phyloP scores from a whole-genome alignment of 495 filamentous ascomycete species.

The Aspergillus biplanus region DNA sequence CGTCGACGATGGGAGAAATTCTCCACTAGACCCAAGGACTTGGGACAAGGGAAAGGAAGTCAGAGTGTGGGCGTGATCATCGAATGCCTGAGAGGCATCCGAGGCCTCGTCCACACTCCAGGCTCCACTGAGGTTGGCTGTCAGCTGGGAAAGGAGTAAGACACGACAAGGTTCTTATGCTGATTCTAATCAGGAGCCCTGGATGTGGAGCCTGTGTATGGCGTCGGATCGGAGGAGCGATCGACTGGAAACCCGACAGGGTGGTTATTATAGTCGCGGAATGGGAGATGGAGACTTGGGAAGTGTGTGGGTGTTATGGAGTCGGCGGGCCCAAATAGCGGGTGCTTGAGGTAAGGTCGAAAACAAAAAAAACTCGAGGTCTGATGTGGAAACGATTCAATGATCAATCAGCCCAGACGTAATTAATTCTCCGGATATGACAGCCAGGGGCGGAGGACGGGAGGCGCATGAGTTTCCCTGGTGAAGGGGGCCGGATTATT shows the following conservation, averaged over 20 bases:
- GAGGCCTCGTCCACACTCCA: not conserved
- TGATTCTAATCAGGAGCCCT: not conserved
- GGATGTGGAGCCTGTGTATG: not conserved
- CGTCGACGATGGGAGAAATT: no score
- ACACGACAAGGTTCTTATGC: not conserved
- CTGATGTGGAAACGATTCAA: not conserved
- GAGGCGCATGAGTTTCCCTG: not conserved
- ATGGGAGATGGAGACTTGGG: no score
- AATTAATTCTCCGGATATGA: not conserved
- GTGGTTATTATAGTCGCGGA: not conserved
- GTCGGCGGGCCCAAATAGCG: no score
- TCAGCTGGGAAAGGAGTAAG: constrained; percentile 2
- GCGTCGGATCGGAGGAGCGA: not conserved
- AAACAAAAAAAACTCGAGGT: no score
- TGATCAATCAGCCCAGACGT: not conserved
- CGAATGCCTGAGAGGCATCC: not conserved
- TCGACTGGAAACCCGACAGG: constrained; percentile 2
- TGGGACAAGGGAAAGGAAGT: not conserved
- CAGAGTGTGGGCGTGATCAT: not conserved
- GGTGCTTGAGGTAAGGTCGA: no score
- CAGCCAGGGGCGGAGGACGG: not conserved
- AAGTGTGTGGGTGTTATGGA: no score
- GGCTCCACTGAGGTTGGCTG: constrained; percentile 12
- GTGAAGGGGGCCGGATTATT: not conserved
- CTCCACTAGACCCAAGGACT: constrained; percentile 3